phyloP scores from a whole-genome alignment of 163 green algal species.

The Scenedesmus sp. region DNA sequence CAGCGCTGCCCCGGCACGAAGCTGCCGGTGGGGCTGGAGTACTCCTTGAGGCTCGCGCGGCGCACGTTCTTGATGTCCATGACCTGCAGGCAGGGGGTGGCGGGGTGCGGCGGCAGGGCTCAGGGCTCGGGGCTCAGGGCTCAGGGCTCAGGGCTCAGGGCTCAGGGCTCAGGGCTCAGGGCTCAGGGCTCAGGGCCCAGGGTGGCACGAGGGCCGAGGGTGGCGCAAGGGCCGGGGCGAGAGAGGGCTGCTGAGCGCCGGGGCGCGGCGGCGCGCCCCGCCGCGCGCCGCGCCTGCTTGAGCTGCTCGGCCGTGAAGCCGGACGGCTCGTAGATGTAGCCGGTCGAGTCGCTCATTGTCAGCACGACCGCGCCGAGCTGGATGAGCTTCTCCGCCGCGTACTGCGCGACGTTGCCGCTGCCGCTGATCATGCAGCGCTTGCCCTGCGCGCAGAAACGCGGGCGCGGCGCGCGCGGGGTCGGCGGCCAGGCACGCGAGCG shows the following conservation, averaged over 20 bases:
- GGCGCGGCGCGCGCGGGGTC: neutral
- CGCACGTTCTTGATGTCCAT: slow-evolving; percentile 71
- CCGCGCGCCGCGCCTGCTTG: slow-evolving; percentile 50
- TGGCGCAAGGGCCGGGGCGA: no score
- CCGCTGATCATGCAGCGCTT: slow-evolving; percentile 80
- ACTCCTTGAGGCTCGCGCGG: slow-evolving; percentile 32
- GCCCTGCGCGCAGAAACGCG: slow-evolving; percentile 57
- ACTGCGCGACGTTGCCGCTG: slow-evolving; percentile 87
- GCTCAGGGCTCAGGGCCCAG: no score
- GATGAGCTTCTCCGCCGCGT: slow-evolving; percentile 79
- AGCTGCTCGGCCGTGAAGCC: slow-evolving; percentile 77
- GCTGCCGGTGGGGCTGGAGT: slow-evolving; percentile 40
- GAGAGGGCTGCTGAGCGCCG: no score
- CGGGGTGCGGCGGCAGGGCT: no score
- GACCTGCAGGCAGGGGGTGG: slow-evolving; percentile 30
- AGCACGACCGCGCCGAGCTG: slow-evolving; percentile 75
- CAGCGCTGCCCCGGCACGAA: slow-evolving; percentile 61
- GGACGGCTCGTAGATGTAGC: slow-evolving; percentile 68
- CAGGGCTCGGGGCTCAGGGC: no score
- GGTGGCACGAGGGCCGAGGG: no score
- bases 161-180: no score
- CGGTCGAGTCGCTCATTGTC: slow-evolving; percentile 77
- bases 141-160: no score
- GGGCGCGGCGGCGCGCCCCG: no score
- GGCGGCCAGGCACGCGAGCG: no score